Evolutionary conservation across 768 basidiomycete species (phyloP).

Genomic region (Amanita muscaria): DNA sequence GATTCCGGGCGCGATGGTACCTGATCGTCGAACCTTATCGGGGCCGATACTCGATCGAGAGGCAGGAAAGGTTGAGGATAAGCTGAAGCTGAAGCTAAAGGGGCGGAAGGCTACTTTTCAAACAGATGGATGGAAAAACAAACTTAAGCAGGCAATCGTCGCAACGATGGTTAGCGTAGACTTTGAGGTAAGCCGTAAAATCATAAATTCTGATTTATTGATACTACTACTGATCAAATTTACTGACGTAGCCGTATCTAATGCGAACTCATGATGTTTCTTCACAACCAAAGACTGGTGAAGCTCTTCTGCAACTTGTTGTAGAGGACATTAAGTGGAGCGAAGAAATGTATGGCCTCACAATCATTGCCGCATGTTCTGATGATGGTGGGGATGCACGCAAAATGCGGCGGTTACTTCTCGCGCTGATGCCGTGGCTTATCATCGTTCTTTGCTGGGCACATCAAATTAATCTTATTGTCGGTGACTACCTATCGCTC

Average conservation of each 20-base stretch:
- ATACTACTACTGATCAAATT: background rate
- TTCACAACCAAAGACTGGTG: conserved; percentile 17
- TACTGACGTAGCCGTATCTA: conserved; percentile 15
- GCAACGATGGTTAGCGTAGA: conserved; percentile 19
- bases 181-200: conserved; percentile 14
- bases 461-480: conserved; percentile 26
- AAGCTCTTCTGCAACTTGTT: conserved; percentile 17
- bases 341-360: too few relatives aligned
- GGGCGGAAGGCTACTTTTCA: conserved; percentile 15
- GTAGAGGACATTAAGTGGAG: too few relatives aligned
- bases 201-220: background rate
- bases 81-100: conserved; percentile 7
- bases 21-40: conserved; percentile 12
- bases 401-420: conserved; percentile 13
- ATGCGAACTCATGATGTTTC: conserved; percentile 16
- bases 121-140: conserved; percentile 25
- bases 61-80: conserved; percentile 9
- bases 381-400: conserved; percentile 17
- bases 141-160: conserved; percentile 16
- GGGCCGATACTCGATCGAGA: conserved; percentile 12
- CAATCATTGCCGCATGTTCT: too few relatives aligned
- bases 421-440: conserved; percentile 8
- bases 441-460: too few relatives aligned
- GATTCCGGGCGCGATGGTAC: conserved; percentile 15
- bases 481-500: conserved; percentile 25